These are phyloP conservation scores for Pythium phragmitis DNA, from an alignment of 352 stramenopile genomes.

Conservation along the genomic window DNA sequence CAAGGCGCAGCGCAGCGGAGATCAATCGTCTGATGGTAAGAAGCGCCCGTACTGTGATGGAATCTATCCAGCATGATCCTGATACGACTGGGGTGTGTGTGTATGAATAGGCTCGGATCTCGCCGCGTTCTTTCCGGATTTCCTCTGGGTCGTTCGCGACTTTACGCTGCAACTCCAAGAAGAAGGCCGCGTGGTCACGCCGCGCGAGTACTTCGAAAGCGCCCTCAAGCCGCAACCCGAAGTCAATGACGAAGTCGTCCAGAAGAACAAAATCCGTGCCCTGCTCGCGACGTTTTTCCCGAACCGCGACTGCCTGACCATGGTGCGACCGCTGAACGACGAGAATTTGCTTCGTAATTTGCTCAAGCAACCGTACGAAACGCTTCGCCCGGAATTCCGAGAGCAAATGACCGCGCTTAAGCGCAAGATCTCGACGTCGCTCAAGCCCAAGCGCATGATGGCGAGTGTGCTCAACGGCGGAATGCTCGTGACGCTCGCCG, in stretches of 20 bases:
- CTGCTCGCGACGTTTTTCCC: slow-evolving; percentile 82
- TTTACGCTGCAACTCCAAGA: slow-evolving; percentile 87
- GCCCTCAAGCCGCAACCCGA: slow-evolving; percentile 77
- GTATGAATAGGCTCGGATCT: slow-evolving; percentile 30
- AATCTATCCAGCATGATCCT: background rate
- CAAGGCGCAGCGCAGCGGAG: slow-evolving; percentile 28
- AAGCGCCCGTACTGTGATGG: slow-evolving; percentile 40
- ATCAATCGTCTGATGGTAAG: slow-evolving; percentile 15
- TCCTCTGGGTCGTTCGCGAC: slow-evolving; percentile 91
- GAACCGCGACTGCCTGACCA: slow-evolving; percentile 85
- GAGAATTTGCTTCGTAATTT: slow-evolving; percentile 80
- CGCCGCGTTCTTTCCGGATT: slow-evolving; percentile 71
- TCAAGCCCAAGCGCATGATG: slow-evolving; percentile 74
- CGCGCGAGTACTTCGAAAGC: slow-evolving; percentile 88
- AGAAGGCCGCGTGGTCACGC: slow-evolving; percentile 82
- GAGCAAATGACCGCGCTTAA: slow-evolving; percentile 70
- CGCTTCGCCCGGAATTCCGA: slow-evolving; percentile 82
- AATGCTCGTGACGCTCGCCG: slow-evolving; percentile 84
- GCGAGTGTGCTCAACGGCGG: slow-evolving; percentile 82
- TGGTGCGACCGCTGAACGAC: slow-evolving; percentile 86
- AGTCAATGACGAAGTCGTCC: slow-evolving; percentile 69
- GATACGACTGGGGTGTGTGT: background rate
- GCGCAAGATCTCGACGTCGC: slow-evolving; percentile 57
- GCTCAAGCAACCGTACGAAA: slow-evolving; percentile 62
- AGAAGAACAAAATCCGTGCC: slow-evolving; percentile 80